Percentiles rank a stretch among this genome's conserved stretches.
Conservation (phyloP, 306 rosid species). For the Senna siamea region DNA sequence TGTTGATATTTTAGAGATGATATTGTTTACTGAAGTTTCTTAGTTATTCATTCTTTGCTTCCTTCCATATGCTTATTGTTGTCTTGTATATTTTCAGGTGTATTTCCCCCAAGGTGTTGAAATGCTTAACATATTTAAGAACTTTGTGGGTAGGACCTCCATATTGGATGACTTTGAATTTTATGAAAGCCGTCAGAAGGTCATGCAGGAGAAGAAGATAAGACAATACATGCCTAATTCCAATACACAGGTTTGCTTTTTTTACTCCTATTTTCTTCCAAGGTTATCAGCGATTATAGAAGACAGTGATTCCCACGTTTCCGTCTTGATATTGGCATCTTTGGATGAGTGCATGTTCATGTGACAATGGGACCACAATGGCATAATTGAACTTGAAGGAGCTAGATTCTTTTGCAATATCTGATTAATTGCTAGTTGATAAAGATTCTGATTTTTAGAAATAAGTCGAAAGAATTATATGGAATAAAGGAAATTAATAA, state of each 20-base stretch:
- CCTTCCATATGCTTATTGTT: conserved; percentile 23
- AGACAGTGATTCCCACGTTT: conserved; percentile 21
- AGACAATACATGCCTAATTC: conserved; percentile 51
- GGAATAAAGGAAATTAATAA: conserved; percentile 26
- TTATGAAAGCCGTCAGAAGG: conserved; percentile 80
- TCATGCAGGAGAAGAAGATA: conserved; percentile 69
- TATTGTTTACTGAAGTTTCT: background rate
- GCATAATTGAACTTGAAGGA: conserved; percentile 37
- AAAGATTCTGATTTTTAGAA: conserved; percentile 39
- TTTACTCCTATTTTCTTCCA: conserved; percentile 21
- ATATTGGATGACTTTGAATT: conserved; percentile 80
- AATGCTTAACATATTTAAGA: conserved; percentile 67
- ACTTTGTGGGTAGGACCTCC: conserved; percentile 57
- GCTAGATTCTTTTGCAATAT: conserved; percentile 38
- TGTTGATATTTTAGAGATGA: conserved; percentile 6
- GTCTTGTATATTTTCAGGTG: conserved; percentile 56
- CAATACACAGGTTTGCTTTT: conserved; percentile 50
- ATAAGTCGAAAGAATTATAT: conserved; percentile 33
- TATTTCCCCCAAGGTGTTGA: conserved; percentile 62
- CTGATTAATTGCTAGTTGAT: conserved; percentile 37
- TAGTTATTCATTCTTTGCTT: background rate
- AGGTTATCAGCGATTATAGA: conserved; percentile 26
- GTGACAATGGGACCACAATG: conserved; percentile 43
- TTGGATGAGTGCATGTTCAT: conserved; percentile 39
- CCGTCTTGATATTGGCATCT: conserved; percentile 10